These are phyloP conservation scores for Porogramme epimiltina DNA, from an alignment of 1,284 basidiomycete genomes.

Conservation along the genomic window DNA sequence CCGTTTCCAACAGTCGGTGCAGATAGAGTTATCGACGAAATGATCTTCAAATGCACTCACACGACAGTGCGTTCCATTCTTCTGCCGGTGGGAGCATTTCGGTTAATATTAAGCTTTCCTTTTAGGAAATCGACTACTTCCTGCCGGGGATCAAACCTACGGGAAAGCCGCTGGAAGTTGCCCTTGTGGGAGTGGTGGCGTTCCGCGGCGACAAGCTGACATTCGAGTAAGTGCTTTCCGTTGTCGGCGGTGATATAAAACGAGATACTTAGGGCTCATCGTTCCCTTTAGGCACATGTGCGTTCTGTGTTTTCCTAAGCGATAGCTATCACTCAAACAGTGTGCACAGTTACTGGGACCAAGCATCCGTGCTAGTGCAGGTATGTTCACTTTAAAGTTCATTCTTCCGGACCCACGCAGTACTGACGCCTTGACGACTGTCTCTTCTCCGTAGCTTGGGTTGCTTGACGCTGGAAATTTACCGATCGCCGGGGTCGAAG, in stretches of 20 bases:
- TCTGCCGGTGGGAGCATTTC: conserved; percentile 3
- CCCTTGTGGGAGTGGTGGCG: conserved; percentile 52
- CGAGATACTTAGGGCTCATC: not conserved
- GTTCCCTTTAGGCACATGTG: conserved; percentile 33
- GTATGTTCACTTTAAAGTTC: conserved; percentile 17
- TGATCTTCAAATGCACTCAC: conserved; percentile 48
- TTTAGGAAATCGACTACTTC: conserved; percentile 52
- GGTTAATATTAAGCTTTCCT: not conserved
- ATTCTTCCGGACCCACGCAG: not conserved
- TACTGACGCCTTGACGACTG: not conserved
- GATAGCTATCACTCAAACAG: not conserved
- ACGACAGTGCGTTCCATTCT: conserved; percentile 35
- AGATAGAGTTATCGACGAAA: conserved; percentile 48
- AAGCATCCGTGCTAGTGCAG: conserved; percentile 47
- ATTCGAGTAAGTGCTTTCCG: conserved; percentile 43
- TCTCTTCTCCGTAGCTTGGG: conserved; percentile 33
- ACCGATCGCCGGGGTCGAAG: conserved; percentile 42
- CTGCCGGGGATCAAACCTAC: conserved; percentile 50
- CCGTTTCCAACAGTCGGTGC: conserved; percentile 38
- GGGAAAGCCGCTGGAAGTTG: conserved; percentile 44
- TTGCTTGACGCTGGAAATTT: conserved; percentile 35
- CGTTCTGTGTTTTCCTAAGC: conserved; percentile 5
- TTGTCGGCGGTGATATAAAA: not conserved
- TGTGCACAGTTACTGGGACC: conserved; percentile 47
- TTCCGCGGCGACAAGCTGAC: conserved; percentile 54